These are phyloP conservation scores for Chlamydomonas sphaeroides DNA, from an alignment of 139 green algal genomes.

Conservation along the genomic window DNA sequence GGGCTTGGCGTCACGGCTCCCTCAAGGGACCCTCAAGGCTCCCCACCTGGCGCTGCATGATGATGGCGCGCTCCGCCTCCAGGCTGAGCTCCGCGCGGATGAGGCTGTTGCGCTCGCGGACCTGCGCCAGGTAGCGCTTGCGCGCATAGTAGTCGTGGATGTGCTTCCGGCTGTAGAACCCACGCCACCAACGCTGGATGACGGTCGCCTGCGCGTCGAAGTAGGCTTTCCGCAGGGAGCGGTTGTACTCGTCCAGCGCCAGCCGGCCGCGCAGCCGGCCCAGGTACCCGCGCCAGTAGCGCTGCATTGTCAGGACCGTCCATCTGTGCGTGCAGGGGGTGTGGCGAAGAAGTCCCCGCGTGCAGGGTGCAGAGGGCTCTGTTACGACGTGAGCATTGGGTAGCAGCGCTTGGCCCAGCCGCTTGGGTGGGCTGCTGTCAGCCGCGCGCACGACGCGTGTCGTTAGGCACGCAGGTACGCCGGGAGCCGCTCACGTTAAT, in stretches of 20 bases:
- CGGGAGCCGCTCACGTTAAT: constrained; percentile 28
- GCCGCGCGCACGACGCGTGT: too few species aligned
- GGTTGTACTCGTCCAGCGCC: constrained; percentile 44
- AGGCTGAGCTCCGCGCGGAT: constrained; percentile 46
- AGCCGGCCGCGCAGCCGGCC: constrained; percentile 46
- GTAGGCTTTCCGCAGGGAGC: constrained; percentile 58
- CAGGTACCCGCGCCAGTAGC: constrained; percentile 63
- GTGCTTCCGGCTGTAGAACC: constrained; percentile 70
- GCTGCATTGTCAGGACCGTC: constrained; percentile 50
- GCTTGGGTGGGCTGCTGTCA: too few species aligned
- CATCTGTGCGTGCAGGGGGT: not conserved
- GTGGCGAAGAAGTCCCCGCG: not conserved
- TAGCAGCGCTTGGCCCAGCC: not conserved
- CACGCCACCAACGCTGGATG: constrained; percentile 73
- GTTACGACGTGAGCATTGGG: too few species aligned
- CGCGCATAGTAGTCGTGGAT: constrained; percentile 73
- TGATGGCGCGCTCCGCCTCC: constrained; percentile 49
- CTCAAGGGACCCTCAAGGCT: not conserved
- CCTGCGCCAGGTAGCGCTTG: constrained; percentile 65
- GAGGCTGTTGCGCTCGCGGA: constrained; percentile 52
- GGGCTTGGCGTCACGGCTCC: too few species aligned
- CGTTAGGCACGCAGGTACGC: not conserved
- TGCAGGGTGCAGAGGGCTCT: not conserved
- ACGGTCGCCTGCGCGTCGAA: constrained; percentile 66
- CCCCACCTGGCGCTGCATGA: constrained; percentile 30